Evolutionary conservation across 1,139 yeast genomes (phyloP), one percentile per base, ranked within the genome.

Genomic region (Suhomyces choctaworum): DNA sequence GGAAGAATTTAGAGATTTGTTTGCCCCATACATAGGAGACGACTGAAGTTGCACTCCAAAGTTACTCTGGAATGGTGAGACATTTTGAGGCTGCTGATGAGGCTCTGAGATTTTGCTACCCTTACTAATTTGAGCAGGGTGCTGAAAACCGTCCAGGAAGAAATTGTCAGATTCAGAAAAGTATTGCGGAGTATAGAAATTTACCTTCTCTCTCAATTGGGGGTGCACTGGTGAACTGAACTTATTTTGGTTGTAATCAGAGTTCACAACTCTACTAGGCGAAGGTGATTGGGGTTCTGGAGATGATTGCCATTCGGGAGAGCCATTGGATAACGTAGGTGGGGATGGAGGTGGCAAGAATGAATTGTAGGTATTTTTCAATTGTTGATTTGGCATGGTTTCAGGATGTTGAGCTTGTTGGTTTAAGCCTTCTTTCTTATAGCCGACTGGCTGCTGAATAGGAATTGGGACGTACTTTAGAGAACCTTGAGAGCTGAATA

Each of bases 321-420:
- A 62, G 1, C 60, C 68, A 32, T 60, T 50, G 4, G 63, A 51
- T 32, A 64, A 54, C 5, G 69, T 57, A 15, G 77, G 76, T 5
- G 77, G 69, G 4, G 69, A 52, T 1, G 70, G 70, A 4, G 75
- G 76, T 9, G 74, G 74, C 34, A 70, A 56, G 38, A 42, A 62
- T 3, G 57, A 46, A 31, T 51, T 54, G 32, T 54, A 41, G 32
- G 48, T 59, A 12, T 20, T 37, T n/a, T 31, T 34, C 23, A 38
- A 34, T 23, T 37, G 39, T 27, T 38, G 46, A 14, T 32, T 37
- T 9, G 15, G 19, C 7, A 27, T 30, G 13, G 31, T 39, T 16
- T 28, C 25, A 9, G n/a, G 25, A 3, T 21, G 14, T 29, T 37
- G 37, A 16, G 27, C 30, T 27, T 27, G 30, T 20, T 35, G 22